These are phyloP conservation scores for Russula olivacea DNA, from an alignment of 768 basidiomycete species.

Conservation along the genomic window DNA sequence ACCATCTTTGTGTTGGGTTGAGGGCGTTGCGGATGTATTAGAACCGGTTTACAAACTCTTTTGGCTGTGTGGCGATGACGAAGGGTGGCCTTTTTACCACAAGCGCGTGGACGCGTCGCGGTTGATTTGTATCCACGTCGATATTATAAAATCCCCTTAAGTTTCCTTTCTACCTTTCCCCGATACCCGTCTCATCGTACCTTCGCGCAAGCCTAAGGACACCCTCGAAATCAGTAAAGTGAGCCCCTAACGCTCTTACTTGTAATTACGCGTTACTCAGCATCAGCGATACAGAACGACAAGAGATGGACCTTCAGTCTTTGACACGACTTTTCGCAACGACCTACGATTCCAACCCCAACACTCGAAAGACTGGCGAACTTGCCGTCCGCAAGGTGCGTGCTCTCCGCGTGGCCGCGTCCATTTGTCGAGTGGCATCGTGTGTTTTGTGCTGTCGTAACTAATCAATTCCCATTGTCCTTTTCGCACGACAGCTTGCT, in stretches of 20 bases:
- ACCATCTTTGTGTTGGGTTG: neutral
- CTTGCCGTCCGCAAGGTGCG: slow-evolving; percentile 80
- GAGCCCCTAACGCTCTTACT: neutral
- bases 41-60: neutral
- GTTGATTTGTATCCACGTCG: slow-evolving; percentile 12
- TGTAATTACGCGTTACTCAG: slow-evolving; percentile 5
- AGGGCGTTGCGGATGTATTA: slow-evolving; percentile 11
- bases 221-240: neutral
- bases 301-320: slow-evolving; percentile 64
- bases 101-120: slow-evolving; percentile 23
- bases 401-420: slow-evolving; percentile 1
- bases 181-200: slow-evolving; percentile 18
- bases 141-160: slow-evolving; percentile 9
- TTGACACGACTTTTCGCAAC: slow-evolving; percentile 74
- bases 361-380: slow-evolving; percentile 79
- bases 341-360: slow-evolving; percentile 78
- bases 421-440: slow-evolving; percentile 1
- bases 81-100: neutral
- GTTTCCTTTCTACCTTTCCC: slow-evolving; percentile 5
- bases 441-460: neutral
- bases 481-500: slow-evolving; percentile 47
- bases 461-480: slow-evolving; percentile 14
- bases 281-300: neutral
- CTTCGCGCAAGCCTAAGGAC: slow-evolving; percentile 2
- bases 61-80: neutral